A percentile compares a stretch with the other conserved stretches of the same genome.
Evolutionary conservation across 148 eudicot species (phyloP).

Genomic region (Cornus suecica): DNA sequence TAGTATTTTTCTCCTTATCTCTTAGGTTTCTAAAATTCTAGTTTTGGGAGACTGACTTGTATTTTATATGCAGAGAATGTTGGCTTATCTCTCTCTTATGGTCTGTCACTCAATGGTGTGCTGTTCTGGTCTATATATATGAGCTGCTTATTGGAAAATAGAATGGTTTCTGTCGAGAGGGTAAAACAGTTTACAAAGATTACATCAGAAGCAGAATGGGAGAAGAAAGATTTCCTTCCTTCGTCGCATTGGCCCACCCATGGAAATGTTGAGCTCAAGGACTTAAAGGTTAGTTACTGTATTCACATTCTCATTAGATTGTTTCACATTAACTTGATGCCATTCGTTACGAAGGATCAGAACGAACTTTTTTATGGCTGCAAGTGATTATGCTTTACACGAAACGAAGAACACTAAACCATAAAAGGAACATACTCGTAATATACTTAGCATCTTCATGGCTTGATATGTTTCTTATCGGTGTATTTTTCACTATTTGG

Average conservation of each 20-base stretch:
- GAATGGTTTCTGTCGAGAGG: slow-evolving; percentile 95
- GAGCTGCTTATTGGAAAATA: slow-evolving; percentile 89
- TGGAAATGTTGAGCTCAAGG: slow-evolving; percentile 67
- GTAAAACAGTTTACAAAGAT: slow-evolving; percentile 75
- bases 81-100: slow-evolving; percentile 87
- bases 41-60: slow-evolving; percentile 6
- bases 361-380: not conserved
- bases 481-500: not conserved
- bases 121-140: slow-evolving; percentile 60
- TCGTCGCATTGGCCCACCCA: slow-evolving; percentile 72
- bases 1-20: not conserved
- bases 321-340: not conserved
- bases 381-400: not conserved
- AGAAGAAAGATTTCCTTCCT: slow-evolving; percentile 50
- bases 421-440: not conserved
- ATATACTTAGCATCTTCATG: not conserved
- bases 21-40: not conserved
- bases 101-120: slow-evolving; percentile 75
- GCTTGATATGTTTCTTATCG: not conserved
- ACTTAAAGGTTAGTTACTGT: slow-evolving; percentile 51
- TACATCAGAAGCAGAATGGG: slow-evolving; percentile 89
- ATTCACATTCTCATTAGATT: not conserved
- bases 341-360: not conserved
- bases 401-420: not conserved
- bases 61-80: slow-evolving; percentile 59